Evolutionary conservation across 305 asterid species (phyloP), one percentile per base, ranked within the genome.

Genomic region (Caryopteris hybrid): DNA sequence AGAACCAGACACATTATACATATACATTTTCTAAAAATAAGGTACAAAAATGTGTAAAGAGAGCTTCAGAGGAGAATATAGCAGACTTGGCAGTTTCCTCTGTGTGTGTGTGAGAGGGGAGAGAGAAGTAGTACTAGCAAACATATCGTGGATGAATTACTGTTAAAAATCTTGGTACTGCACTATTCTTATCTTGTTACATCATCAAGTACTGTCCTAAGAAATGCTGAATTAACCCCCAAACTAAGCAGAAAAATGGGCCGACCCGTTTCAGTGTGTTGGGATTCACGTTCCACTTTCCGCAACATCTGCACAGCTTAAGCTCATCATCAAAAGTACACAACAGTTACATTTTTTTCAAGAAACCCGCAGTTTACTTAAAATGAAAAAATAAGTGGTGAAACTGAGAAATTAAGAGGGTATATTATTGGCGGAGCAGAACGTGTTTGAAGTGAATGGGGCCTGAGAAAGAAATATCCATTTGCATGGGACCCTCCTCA

Each of bases 401-500:
- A n/a, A n/a, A n/a, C 55, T 25, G 31, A 25, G 31, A 25, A 25
- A 25, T n/a, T n/a, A n/a, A n/a, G n/a, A n/a, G n/a, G n/a, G n/a
- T n/a, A n/a, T n/a, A n/a, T n/a, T n/a, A n/a, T n/a, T n/a, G n/a
- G n/a, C n/a, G 3, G 31, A 4, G 4, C 3, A 25, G 31, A 2
- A 25, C 2, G 31, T 25, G 4, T 25, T 50, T 10, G 68, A 47
- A 17, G 42, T n/a, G 5, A 2, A 1, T 2, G 29, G 42, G 29
- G 0, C 21, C 13, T n/a, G 48, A 20, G 65, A 59, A 8, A 0
- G 42, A 33, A 51, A 17, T 59, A 64, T 48, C 20, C 47, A 48
- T 66, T 21, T 52, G 33, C 17, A 55, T 43, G 71, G 71, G 72
- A 20, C 75, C 72, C 74, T 33, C 66, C 60, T 18, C n/a, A 45